Evolutionary conservation across 1,139 yeast species (phyloP), one percentile per base, ranked within the genome.

Genomic region (Sugiyamaella japonica): DNA sequence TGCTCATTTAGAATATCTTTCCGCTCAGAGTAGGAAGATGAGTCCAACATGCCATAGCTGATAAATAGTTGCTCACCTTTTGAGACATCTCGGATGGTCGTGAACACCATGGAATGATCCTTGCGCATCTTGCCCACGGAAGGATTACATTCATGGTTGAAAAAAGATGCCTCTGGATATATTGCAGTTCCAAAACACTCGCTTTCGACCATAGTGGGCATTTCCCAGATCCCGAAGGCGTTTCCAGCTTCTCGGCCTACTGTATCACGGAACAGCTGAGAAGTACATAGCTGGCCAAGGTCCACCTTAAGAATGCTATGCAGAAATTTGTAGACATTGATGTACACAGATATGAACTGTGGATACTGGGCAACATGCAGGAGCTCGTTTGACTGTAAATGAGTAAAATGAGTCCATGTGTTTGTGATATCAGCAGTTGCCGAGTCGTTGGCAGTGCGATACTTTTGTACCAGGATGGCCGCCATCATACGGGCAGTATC

Each of bases 181-280:
- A 85, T 76, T n/a, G 82, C 79, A 61, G 82, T 83, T 0, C 91
- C 91, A 51, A 84, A 74, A 62, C 81, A 84, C 63, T 85, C 91
- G 55, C 79, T 76, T 46, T 81, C 83, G 48, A 59, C 73, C 80
- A 12, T 63, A 55, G 52, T 71, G 61, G 59, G 74, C 66, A 47
- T 66, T 45, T 86, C 83, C 89, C 91, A 84, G 16, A 84, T 82
- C 0, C 90, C 90, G 70, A 85, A 85, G 0, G 90, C 85, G 65
- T 85, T 85, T n/a, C 87, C 85, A 37, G 84, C 78, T 59, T 84
- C 86, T 39, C 78, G 73, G 1, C 90, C 90, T 47, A 83, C 73
- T 3, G 82, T 76, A 7, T 72, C 69, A 48, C 89, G 72, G 20
- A 85, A 70, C 2, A 61, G 61, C 3, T 67, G 66, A 0, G 79